These are phyloP conservation scores for Celoporthe dispersa DNA, from an alignment of 2,329 filamentous ascomycete species.

Conservation along the genomic window DNA sequence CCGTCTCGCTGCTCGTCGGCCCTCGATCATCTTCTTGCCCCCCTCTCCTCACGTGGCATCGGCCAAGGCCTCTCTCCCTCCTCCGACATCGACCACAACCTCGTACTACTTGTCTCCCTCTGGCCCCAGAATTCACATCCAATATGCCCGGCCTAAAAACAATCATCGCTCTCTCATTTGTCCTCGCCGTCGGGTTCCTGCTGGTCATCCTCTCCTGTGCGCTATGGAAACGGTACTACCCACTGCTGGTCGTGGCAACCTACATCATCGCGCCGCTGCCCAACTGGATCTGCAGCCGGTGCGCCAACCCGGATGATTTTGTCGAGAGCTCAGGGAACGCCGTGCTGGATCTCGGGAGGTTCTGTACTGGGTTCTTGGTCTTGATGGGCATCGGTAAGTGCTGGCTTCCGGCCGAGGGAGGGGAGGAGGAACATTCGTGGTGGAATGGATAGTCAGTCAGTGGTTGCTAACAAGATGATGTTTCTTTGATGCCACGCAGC, in stretches of 20 bases:
- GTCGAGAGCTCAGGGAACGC: slow-evolving; percentile 82
- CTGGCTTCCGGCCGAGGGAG: slow-evolving; percentile 2
- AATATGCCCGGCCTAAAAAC: slow-evolving; percentile 86
- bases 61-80: background rate
- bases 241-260: slow-evolving; percentile 92
- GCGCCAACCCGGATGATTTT: slow-evolving; percentile 93
- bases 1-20: background rate
- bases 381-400: slow-evolving; percentile 94
- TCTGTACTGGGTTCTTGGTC: slow-evolving; percentile 93
- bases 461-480: slow-evolving; percentile 9
- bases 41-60: background rate
- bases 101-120: slow-evolving; percentile 14
- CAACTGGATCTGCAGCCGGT: slow-evolving; percentile 93
- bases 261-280: slow-evolving; percentile 92
- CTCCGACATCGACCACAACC: slow-evolving; percentile 1
- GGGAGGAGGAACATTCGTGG: background rate
- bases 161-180: slow-evolving; percentile 98
- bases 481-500: slow-evolving; percentile 57
- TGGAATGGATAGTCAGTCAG: background rate
- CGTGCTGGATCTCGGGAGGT: slow-evolving; percentile 89
- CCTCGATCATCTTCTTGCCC: background rate
- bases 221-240: slow-evolving; percentile 92
- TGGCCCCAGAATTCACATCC: slow-evolving; percentile 29
- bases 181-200: slow-evolving; percentile 97
- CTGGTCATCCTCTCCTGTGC: slow-evolving; percentile 98